phyloP scores from a whole-genome alignment of 257 asterid genomes.

The Oldenlandia corymbosa region DNA sequence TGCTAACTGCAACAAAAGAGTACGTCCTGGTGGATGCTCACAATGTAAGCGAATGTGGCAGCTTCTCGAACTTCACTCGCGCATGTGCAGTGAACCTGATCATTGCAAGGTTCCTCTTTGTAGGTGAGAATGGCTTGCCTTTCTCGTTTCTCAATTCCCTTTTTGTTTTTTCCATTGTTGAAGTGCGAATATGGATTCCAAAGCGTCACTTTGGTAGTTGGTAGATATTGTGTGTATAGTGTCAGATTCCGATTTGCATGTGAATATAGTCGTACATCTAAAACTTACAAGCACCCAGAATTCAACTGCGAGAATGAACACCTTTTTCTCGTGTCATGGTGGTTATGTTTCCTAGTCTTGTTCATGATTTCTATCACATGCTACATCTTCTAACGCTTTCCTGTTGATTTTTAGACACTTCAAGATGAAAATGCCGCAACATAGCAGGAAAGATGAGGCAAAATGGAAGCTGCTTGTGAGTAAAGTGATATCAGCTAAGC shows the following conservation, averaged over 20 bases:
- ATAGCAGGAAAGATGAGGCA: slow-evolving; percentile 56
- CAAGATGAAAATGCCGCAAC: slow-evolving; percentile 68
- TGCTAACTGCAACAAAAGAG: slow-evolving; percentile 57
- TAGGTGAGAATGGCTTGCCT: slow-evolving; percentile 36
- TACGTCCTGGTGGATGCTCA: slow-evolving; percentile 80
- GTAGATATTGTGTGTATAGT: not conserved
- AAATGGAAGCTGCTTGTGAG: slow-evolving; percentile 68
- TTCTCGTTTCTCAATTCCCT: not conserved
- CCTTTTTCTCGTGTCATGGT: not conserved
- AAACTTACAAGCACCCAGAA: not conserved
- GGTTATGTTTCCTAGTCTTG: not conserved
- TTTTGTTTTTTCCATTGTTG: not conserved
- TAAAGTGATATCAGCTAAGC: slow-evolving; percentile 56
- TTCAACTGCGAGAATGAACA: not conserved
- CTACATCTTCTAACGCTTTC: not conserved
- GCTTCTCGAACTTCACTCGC: slow-evolving; percentile 79
- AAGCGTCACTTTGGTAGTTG: too few species aligned
- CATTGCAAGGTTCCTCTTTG: slow-evolving; percentile 91
- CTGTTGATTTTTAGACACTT: slow-evolving; percentile 47
- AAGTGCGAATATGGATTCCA: not conserved
- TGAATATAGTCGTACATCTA: not conserved
- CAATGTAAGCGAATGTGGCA: slow-evolving; percentile 98
- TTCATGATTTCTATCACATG: not conserved
- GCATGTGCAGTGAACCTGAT: slow-evolving; percentile 72
- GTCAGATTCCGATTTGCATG: not conserved